Evolutionary conservation across 345 rosid genomes (phyloP).

Genomic region (Pistacia vera): DNA sequence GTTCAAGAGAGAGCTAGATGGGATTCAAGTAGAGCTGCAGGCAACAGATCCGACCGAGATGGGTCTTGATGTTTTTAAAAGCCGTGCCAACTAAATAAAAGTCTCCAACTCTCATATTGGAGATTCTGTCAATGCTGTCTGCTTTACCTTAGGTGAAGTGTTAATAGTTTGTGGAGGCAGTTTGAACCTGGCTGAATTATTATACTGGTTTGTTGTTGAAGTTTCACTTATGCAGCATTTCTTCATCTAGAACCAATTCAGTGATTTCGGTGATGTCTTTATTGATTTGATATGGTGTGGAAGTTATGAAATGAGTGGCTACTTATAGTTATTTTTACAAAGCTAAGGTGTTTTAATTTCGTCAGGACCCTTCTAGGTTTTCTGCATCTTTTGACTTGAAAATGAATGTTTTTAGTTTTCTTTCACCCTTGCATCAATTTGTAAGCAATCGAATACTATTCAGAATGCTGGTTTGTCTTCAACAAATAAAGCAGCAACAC

Average conservation of each 20-base stretch:
- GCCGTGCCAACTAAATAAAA: constrained; percentile 42
- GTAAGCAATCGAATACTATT: neutral
- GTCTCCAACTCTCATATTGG: constrained; percentile 2
- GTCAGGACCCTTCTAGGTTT: neutral
- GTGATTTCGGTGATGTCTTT: constrained; percentile 19
- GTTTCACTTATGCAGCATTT: constrained; percentile 33
- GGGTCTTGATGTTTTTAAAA: constrained; percentile 56
- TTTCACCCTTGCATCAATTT: neutral
- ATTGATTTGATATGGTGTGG: constrained; percentile 25
- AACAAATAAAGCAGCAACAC: neutral
- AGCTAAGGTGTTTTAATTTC: constrained; percentile 14
- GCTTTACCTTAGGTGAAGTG: constrained; percentile 25
- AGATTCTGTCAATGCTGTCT: constrained; percentile 5
- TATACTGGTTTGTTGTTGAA: constrained; percentile 29
- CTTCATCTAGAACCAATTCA: constrained; percentile 26
- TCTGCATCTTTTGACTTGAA: neutral
- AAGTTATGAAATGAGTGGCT: constrained; percentile 18
- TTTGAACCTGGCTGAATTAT: constrained; percentile 35
- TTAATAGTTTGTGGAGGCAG: constrained; percentile 32
- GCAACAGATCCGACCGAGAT: constrained; percentile 69
- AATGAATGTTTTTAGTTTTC: constrained; percentile 1
- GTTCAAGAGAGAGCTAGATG: constrained; percentile 64
- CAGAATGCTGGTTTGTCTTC: neutral
- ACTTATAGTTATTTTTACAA: constrained; percentile 9
- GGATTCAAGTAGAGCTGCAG: constrained; percentile 63